Base-by-base conservation (phyloP, 495 filamentous ascomycete genomes). In the Talaromyces nanjingensis region DNA sequence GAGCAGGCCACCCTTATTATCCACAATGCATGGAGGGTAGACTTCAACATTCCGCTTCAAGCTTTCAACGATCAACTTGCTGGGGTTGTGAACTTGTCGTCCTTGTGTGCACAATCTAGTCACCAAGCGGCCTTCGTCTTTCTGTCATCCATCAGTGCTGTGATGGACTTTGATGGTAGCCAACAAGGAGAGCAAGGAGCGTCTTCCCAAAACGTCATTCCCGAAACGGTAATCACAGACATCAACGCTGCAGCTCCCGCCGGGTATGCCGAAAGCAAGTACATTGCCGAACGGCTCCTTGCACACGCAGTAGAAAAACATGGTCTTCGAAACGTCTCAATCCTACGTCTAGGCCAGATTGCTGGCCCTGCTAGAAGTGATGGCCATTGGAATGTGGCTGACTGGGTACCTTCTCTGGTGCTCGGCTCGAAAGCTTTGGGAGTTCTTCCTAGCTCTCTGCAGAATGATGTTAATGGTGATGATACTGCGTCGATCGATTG, bases 11-110 rank as follows among this genome's bases (percentile, higher is more conserved):
- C 9, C 6, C 33, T 37, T 12, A 37, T 37, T 8, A 52, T 87
- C 66, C 84, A 88, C 73, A 86, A 84, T 71, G 81, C 83, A 52
- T 89, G 86, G 86, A 79, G 77, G 0, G 84, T 88, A 25, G 79
- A 88, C 70, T 88, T 87, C 77, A 86, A 87, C 68, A 75, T 77
- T 37, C 70, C 83, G 0, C 71, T 86, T 47, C 74, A 76, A 29
- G 82, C 80, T 0, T 88, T 87, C 52, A 77, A 82, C 45, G 78
- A 80, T 4, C 79, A 84, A 62, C 78, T 88, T 33, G 68, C 69
- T 6, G 82, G 85, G 14, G 76, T 86, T 22, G 74, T 81, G 37
- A 53, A 53, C 22, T 25, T 53, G 49, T 53, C 18, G 7, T 24
- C 49, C 6, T 53, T 22, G 9, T 24, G 49, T 53, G 49, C 8